These are phyloP conservation scores for Manihot esculenta DNA, from an alignment of 441 rosid species.

Conservation along the genomic window DNA sequence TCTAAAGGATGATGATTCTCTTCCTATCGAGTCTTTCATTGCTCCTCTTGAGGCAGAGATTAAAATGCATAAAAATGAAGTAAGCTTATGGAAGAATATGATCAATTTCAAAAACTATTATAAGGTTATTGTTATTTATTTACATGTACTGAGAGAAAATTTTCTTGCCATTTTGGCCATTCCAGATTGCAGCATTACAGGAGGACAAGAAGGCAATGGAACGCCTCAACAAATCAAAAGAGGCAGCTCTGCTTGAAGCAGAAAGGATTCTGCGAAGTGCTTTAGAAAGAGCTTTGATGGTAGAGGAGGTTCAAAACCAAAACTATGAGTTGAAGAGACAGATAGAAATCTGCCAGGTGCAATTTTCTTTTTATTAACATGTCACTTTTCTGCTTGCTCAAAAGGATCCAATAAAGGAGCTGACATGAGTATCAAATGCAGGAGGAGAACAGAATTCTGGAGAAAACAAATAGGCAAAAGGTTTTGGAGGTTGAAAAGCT, in stretches of 20 bases:
- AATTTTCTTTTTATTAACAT: not conserved
- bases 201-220: constrained; percentile 94
- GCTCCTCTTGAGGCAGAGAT: constrained; percentile 91
- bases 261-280: constrained; percentile 79
- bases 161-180: not conserved
- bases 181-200: constrained; percentile 60
- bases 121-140: not conserved
- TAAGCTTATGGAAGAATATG: constrained; percentile 6
- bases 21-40: constrained; percentile 61
- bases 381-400: not conserved
- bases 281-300: constrained; percentile 53
- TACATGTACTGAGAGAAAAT: not conserved
- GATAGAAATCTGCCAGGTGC: constrained; percentile 57
- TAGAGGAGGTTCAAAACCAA: constrained; percentile 91
- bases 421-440: constrained; percentile 27
- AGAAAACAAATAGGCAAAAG: constrained; percentile 90
- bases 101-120: not conserved
- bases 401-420: constrained; percentile 2
- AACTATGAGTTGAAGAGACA: constrained; percentile 78
- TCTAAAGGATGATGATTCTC: constrained; percentile 63
- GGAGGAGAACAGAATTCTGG: constrained; percentile 92
- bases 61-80: constrained; percentile 74
- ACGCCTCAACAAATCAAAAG: constrained; percentile 87
- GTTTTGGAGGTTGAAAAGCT: constrained; percentile 86
- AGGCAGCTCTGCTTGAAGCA: constrained; percentile 85